Evolutionary conservation across 371 early-diverging fungal species (phyloP).

Genomic region (Mortierella sp.): DNA sequence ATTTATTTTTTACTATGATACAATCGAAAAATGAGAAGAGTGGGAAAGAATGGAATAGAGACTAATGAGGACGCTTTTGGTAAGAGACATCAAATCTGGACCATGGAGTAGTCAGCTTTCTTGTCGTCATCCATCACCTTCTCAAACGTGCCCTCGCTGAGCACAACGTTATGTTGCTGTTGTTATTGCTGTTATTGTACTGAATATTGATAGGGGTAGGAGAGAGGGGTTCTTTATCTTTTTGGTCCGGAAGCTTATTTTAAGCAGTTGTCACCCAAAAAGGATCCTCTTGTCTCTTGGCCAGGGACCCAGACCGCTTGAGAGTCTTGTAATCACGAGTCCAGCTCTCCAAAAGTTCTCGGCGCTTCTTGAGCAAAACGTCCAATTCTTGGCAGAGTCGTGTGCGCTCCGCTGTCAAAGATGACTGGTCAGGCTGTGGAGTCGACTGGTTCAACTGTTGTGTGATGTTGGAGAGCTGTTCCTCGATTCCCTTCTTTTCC

Average conservation of each 20-base stretch:
- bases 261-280: slow-evolving; percentile 54
- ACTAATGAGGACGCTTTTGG: no score
- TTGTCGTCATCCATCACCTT: background rate
- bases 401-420: slow-evolving; percentile 26
- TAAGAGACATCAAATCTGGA: background rate
- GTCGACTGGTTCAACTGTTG: slow-evolving; percentile 24
- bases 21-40: background rate
- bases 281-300: slow-evolving; percentile 42
- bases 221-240: background rate
- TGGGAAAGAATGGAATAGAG: background rate
- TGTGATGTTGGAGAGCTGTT: slow-evolving; percentile 35
- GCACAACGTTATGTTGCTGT: background rate
- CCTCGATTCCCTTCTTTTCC: slow-evolving; percentile 50
- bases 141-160: background rate
- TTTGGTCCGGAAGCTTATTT: slow-evolving; percentile 5
- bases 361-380: slow-evolving; percentile 36
- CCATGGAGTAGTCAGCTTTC: background rate
- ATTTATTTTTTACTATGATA: slow-evolving; percentile 16
- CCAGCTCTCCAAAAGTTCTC: slow-evolving; percentile 53
- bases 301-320: slow-evolving; percentile 54
- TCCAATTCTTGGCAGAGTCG: slow-evolving; percentile 35
- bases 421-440: slow-evolving; percentile 12
- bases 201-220: background rate
- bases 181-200: background rate
- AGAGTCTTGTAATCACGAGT: slow-evolving; percentile 53